Evolutionary conservation across 2,329 filamentous ascomycete species (phyloP).

Genomic region (Sporothrix globosa): DNA sequence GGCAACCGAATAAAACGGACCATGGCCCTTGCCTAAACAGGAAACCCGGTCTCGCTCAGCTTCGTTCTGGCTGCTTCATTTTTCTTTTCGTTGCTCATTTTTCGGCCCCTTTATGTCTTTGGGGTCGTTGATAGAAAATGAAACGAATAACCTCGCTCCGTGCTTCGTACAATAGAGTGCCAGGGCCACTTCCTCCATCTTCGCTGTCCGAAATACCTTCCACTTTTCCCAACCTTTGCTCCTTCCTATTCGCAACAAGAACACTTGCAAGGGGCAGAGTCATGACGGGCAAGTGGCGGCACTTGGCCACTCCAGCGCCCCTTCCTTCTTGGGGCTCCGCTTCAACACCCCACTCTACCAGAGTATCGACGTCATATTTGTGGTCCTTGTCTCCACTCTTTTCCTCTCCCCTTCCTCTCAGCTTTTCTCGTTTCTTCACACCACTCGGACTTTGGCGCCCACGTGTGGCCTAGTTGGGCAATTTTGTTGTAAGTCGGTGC

Average conservation of each 20-base stretch:
- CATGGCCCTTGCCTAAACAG: too few species aligned
- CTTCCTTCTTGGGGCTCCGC: background rate
- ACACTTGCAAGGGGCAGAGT: background rate
- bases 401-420: background rate
- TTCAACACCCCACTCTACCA: background rate
- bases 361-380: constrained; percentile 5
- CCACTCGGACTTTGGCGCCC: constrained; percentile 19
- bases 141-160: background rate
- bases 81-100: too few species aligned
- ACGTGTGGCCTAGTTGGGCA: constrained; percentile 21
- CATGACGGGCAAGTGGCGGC: background rate
- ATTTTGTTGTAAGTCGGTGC: constrained; percentile 24
- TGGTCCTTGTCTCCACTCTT: background rate
- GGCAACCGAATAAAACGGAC: too few species aligned
- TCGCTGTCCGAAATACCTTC: background rate
- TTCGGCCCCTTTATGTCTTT: background rate
- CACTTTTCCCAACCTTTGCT: background rate
- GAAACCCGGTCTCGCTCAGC: too few species aligned
- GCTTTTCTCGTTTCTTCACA: background rate
- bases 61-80: too few species aligned
- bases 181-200: background rate
- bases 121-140: background rate
- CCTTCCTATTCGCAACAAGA: background rate
- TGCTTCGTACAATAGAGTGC: background rate
- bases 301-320: background rate